phyloP scores from a whole-genome alignment of 495 filamentous ascomycete species.

The Aspergillus campestris region DNA sequence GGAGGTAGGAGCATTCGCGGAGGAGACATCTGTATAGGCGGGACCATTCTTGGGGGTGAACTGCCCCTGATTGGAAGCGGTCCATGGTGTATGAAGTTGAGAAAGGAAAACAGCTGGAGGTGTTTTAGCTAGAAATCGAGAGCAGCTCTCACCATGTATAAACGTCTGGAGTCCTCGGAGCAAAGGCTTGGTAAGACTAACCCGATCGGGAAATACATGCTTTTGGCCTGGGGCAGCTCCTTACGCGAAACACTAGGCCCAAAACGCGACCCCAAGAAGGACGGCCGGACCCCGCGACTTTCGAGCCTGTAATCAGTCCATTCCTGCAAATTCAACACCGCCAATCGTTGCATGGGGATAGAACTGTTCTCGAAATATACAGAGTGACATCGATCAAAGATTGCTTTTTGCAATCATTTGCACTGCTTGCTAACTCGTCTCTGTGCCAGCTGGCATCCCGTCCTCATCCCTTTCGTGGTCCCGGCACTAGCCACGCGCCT shows the following conservation, averaged over 20 bases:
- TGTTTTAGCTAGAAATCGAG: too few relatives aligned
- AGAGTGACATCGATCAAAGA: too few relatives aligned
- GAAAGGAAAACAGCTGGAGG: too few relatives aligned
- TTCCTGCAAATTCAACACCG: too few relatives aligned
- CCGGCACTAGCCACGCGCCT: slow-evolving; percentile 30
- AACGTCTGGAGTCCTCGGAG: too few relatives aligned
- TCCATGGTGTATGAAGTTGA: too few relatives aligned
- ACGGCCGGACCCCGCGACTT: slow-evolving; percentile 19
- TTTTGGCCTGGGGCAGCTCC: slow-evolving; percentile 11
- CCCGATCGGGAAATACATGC: slow-evolving; percentile 19
- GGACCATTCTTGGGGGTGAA: slow-evolving; percentile 32
- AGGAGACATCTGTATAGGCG: slow-evolving; percentile 71
- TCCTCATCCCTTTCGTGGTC: slow-evolving; percentile 18
- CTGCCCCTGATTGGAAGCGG: slow-evolving; percentile 1
- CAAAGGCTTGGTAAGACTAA: background rate
- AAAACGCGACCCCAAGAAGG: slow-evolving; percentile 18
- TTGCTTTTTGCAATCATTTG: background rate
- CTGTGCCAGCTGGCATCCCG: slow-evolving; percentile 5
- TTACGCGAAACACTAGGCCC: slow-evolving; percentile 17
- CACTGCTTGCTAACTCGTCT: slow-evolving; percentile 9
- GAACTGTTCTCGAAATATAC: too few relatives aligned
- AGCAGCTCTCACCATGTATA: too few relatives aligned
- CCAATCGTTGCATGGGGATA: too few relatives aligned
- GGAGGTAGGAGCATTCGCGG: slow-evolving; percentile 79
- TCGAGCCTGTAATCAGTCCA: background rate